Base-by-base conservation (phyloP, 78 protist species). In the Isochrysis galbana region DNA sequence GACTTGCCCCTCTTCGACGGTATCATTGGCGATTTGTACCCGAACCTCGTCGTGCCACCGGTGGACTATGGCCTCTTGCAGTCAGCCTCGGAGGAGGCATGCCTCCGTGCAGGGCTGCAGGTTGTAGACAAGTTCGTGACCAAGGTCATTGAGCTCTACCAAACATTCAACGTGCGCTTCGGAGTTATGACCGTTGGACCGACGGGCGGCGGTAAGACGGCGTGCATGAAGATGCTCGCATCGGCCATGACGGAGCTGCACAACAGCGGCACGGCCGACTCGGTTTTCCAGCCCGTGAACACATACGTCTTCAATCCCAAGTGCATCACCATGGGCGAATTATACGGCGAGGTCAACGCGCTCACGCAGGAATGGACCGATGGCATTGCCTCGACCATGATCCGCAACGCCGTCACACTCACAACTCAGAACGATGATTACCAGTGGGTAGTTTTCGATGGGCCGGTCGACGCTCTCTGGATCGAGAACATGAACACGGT, bases 381-480 rank as follows among this genome's bases (percentile, higher is more conserved):
- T n/a, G 98, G 98, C 14, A 17, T 96, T 55, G 90, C 94, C 42
- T 47, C 96, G 22, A 34, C 87, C 25, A 89, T 96, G n/a, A 96
- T 95, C 45, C 90, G 93, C 17, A 21, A 29, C 17, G 91, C 70
- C 48, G 94, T 95, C 38, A 44, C 82, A 29, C 44, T 83, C 45
- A 84, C 88, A 36, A 94, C 89, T 82, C 36, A 89, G 74, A n/a
- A 47, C 55, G 90, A 67, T 54, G 93, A 95, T 47, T 36, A 38
- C 42, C 80, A 96, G 69, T 96, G 97, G 97, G 93, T 96, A 17
- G 95, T 96, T 25, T 96, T 97, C 91, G 98, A 97, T 77, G 98
- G 98, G 23, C 98, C 98, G 14, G 98, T 97, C 38, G 98, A 97
- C 90, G 95, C 98, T 2, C 25, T 96, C 86, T 97, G 98, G 98